Percentiles rank a stretch among this genome's conserved stretches.
Conservation (phyloP, 768 basidiomycete species). For the Amanita jacksonii region DNA sequence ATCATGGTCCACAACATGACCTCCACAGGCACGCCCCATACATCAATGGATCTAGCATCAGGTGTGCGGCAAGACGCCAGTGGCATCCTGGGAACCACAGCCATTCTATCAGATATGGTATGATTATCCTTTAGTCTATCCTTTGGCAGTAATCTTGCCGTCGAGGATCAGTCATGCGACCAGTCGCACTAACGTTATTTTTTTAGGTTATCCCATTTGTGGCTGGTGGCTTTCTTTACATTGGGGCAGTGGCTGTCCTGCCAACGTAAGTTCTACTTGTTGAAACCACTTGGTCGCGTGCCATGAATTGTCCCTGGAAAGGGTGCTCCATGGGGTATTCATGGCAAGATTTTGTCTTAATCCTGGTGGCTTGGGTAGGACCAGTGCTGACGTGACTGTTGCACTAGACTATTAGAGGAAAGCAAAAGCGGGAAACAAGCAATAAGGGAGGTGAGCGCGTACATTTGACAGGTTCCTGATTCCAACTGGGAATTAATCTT, state of each 20-base stretch:
- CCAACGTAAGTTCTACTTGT: conserved; percentile 63
- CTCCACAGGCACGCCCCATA: conserved; percentile 31
- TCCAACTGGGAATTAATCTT: conserved; percentile 1
- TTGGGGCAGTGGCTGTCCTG: conserved; percentile 85
- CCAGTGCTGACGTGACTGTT: conserved; percentile 9
- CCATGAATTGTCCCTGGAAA: conserved; percentile 1
- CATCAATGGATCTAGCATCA: conserved; percentile 55
- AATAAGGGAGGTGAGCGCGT: conserved; percentile 75
- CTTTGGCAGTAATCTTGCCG: too few relatives aligned
- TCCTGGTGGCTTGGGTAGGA: too few relatives aligned
- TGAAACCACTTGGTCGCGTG: conserved; percentile 2
- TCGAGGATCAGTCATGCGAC: too few relatives aligned
- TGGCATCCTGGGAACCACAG: conserved; percentile 80
- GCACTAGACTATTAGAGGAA: conserved; percentile 65
- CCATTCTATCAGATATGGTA: conserved; percentile 72
- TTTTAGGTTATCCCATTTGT: conserved; percentile 79
- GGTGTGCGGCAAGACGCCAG: conserved; percentile 67
- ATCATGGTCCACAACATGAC: conserved; percentile 77
- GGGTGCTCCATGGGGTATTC: neutral
- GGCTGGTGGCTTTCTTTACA: conserved; percentile 88
- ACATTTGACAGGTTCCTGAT: neutral
- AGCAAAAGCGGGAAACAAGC: conserved; percentile 85
- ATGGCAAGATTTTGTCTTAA: too few relatives aligned
- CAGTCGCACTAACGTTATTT: conserved; percentile 13
- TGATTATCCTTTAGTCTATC: conserved; percentile 23